Conservation (phyloP, 768 basidiomycete species). For the Pulveroboletus sp. region DNA sequence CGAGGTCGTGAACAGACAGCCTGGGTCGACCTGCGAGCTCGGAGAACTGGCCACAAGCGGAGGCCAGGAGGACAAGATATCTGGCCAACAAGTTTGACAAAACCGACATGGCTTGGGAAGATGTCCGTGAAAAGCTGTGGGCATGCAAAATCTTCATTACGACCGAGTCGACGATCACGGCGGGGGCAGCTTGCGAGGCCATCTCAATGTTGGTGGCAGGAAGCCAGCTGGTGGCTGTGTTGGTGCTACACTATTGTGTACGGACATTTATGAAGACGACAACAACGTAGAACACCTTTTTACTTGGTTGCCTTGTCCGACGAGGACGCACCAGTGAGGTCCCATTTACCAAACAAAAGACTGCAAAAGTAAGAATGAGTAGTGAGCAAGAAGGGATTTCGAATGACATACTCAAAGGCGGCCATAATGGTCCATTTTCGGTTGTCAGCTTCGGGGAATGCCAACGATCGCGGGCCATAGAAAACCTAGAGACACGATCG, state of each 20-base stretch:
- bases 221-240: not conserved
- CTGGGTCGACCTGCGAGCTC: constrained; percentile 68
- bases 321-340: constrained; percentile 23
- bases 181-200: constrained; percentile 42
- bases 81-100: constrained; percentile 76
- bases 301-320: constrained; percentile 10
- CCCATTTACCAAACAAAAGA: constrained; percentile 49
- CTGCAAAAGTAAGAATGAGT: constrained; percentile 13
- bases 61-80: constrained; percentile 64
- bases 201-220: constrained; percentile 7
- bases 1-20: constrained; percentile 57
- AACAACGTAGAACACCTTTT: not conserved
- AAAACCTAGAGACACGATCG: constrained; percentile 60
- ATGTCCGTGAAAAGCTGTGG: constrained; percentile 73
- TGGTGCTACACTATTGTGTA: no score
- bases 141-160: constrained; percentile 73
- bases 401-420: constrained; percentile 70
- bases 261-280: not conserved
- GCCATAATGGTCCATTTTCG: constrained; percentile 97
- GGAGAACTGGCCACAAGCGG: constrained; percentile 70
- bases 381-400: not conserved
- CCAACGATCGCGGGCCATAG: constrained; percentile 88
- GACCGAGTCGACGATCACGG: constrained; percentile 64
- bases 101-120: constrained; percentile 65
- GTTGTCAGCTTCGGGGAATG: constrained; percentile 94